Percentiles rank a stretch among this genome's conserved stretches.
Evolutionary conservation across 164 flowering plant species (phyloP).

Genomic region (Tinospora cordifolia): DNA sequence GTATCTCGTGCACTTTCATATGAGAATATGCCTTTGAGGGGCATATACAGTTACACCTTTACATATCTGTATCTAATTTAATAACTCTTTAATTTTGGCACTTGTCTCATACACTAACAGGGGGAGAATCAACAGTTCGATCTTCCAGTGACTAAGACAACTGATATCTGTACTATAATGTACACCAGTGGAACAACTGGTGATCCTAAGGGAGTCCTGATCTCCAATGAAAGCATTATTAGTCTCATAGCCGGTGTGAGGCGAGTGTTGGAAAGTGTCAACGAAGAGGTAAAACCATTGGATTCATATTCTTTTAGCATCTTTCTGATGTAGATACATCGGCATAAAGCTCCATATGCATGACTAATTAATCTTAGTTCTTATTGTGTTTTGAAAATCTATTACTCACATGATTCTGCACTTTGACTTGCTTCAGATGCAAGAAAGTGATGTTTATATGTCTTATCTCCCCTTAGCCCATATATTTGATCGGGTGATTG

Average conservation of each 20-base stretch:
- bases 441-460: slow-evolving; percentile 58
- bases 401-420: not conserved
- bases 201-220: slow-evolving; percentile 92
- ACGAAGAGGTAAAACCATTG: slow-evolving; percentile 49
- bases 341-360: not conserved
- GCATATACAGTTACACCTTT: not conserved
- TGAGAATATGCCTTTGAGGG: not conserved
- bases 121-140: slow-evolving; percentile 52
- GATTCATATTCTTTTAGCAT: not conserved
- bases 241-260: slow-evolving; percentile 66
- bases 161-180: slow-evolving; percentile 91
- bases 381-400: not conserved
- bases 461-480: slow-evolving; percentile 97
- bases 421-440: slow-evolving; percentile 38
- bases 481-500: slow-evolving; percentile 87
- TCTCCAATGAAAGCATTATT: slow-evolving; percentile 71
- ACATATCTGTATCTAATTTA: not conserved
- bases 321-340: not conserved
- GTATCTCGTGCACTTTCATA: not conserved
- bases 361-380: not conserved
- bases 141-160: slow-evolving; percentile 52
- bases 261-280: slow-evolving; percentile 40
- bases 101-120: slow-evolving; percentile 28
- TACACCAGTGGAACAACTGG: slow-evolving; percentile 99
- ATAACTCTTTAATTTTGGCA: slow-evolving; percentile 3